Percentiles rank a stretch among this genome's conserved stretches.
Evolutionary conservation across 2,329 filamentous ascomycete genomes (phyloP).

Genomic region (Juglanconis oblonga): DNA sequence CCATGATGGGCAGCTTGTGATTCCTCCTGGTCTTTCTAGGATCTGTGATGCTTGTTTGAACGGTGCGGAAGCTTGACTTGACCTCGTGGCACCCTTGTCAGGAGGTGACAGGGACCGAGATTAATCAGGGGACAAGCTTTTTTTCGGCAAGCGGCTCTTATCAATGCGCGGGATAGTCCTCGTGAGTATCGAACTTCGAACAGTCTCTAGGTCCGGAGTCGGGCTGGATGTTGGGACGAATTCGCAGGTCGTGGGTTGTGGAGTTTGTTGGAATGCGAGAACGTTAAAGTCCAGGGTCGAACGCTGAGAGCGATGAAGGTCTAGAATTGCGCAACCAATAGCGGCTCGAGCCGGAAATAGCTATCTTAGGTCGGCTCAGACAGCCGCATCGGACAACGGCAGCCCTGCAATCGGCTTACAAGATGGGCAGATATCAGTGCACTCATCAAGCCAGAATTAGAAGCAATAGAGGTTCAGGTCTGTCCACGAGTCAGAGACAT

Average conservation of each 20-base stretch:
- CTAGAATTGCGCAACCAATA: slow-evolving; percentile 6
- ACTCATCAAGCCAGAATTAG: too few relatives aligned
- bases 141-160: neutral
- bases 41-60: neutral
- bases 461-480: too few relatives aligned
- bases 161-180: neutral
- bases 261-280: neutral
- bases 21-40: slow-evolving; percentile 2
- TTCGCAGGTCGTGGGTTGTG: neutral
- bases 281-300: neutral
- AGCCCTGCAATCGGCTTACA: too few relatives aligned
- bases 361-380: neutral
- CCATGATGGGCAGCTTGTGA: slow-evolving; percentile 39
- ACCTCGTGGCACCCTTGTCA: slow-evolving; percentile 16
- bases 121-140: neutral
- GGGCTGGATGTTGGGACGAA: neutral
- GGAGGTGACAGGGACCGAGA: slow-evolving; percentile 4
- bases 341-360: slow-evolving; percentile 2
- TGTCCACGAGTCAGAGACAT: too few relatives aligned
- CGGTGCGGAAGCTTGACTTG: neutral
- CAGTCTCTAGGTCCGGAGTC: neutral
- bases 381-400: neutral
- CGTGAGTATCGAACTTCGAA: neutral
- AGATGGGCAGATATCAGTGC: too few relatives aligned
- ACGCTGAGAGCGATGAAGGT: neutral